Evolutionary conservation across 23 red algal genomes (phyloP).

Genomic region (Cyanidiococcus yangmingshanensis): DNA sequence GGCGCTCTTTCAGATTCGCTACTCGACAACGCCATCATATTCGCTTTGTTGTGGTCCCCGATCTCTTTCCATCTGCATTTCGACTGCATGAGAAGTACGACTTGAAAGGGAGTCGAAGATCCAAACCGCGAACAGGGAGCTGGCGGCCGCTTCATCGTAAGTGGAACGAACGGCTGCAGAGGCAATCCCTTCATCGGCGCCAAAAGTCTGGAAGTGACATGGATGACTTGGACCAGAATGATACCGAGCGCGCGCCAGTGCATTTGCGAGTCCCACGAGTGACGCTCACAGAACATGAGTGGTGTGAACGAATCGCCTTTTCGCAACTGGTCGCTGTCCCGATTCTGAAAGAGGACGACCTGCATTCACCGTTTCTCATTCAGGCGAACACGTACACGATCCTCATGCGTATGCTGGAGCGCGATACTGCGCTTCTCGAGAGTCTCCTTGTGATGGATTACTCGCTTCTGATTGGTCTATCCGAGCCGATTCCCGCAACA

Average conservation of each 20-base stretch:
- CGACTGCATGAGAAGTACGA: conserved; percentile 82
- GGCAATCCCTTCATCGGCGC: background rate
- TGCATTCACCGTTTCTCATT: conserved; percentile 10
- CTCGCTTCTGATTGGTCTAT: conserved; percentile 60
- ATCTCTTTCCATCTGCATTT: conserved; percentile 47
- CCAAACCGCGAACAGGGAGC: background rate
- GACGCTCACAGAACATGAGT: background rate
- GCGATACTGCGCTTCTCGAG: conserved; percentile 58
- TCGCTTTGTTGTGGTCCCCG: conserved; percentile 72
- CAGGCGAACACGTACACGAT: background rate
- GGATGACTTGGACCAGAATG: background rate
- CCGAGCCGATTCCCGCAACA: background rate
- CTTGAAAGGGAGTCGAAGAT: conserved; percentile 37
- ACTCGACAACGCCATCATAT: conserved; percentile 60
- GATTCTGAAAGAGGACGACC: background rate
- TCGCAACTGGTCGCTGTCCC: conserved; percentile 4
- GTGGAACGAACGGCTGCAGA: background rate
- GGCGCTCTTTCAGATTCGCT: conserved; percentile 65
- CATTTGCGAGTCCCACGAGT: background rate
- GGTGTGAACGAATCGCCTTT: background rate
- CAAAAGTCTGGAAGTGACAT: background rate
- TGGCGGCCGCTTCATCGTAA: background rate
- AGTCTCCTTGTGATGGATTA: conserved; percentile 69
- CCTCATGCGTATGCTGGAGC: conserved; percentile 42
- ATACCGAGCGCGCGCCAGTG: background rate